These are phyloP conservation scores for Debaryomyces fabryi DNA, from an alignment of 1,139 yeast genomes.

Conservation along the genomic window DNA sequence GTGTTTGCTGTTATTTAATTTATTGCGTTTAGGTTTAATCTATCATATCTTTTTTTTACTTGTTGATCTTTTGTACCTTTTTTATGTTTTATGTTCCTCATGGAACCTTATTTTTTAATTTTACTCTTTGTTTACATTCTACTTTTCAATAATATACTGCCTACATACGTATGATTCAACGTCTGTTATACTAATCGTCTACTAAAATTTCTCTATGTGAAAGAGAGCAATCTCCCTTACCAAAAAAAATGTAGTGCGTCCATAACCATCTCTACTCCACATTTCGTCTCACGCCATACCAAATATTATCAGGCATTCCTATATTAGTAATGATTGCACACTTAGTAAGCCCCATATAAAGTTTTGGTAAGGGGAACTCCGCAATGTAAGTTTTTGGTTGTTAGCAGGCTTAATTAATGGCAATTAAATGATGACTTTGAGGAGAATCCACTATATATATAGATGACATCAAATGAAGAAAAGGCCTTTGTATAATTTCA, in stretches of 20 bases:
- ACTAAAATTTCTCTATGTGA: background rate
- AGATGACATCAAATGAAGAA: background rate
- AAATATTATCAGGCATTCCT: background rate
- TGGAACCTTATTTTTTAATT: background rate
- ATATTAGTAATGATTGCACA: background rate
- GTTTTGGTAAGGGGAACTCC: background rate
- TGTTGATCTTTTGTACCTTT: background rate
- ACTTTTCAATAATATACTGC: background rate
- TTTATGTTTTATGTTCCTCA: background rate
- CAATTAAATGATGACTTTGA: constrained; percentile 1
- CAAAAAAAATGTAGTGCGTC: background rate
- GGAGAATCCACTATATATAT: background rate
- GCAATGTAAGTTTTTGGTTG: background rate
- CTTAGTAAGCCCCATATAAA: background rate
- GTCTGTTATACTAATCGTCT: background rate
- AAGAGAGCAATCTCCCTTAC: background rate
- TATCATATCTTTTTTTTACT: background rate
- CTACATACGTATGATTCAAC: background rate
- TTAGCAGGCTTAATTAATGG: background rate
- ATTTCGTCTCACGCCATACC: background rate
- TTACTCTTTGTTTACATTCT: constrained; percentile 2
- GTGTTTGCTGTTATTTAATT: background rate
- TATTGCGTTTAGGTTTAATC: constrained; percentile 5
- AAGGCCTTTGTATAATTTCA: background rate
- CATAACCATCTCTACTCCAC: constrained; percentile 5